These are phyloP conservation scores for Salix suchowensis DNA, from an alignment of 345 rosid genomes.

Conservation along the genomic window DNA sequence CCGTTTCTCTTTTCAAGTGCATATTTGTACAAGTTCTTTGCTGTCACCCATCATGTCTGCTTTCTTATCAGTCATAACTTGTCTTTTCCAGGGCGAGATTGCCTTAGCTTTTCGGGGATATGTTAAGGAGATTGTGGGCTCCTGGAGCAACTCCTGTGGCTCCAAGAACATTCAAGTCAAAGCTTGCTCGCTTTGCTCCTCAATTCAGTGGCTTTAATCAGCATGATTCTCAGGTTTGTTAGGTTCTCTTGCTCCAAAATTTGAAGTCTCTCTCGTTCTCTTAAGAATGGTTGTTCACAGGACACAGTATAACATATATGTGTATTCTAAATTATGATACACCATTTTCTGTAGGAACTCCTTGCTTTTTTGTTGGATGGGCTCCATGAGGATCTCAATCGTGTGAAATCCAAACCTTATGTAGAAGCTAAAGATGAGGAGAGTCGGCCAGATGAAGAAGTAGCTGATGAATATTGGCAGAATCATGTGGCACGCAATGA, in stretches of 20 bases:
- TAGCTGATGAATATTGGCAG: constrained; percentile 94
- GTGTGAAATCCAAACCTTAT: constrained; percentile 84
- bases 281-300: constrained; percentile 6
- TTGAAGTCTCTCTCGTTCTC: constrained; percentile 11
- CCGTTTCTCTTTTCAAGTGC: not conserved
- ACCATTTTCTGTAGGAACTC: constrained; percentile 57
- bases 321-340: constrained; percentile 25
- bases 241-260: constrained; percentile 15
- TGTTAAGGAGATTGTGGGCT: constrained; percentile 87
- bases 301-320: constrained; percentile 11
- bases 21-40: not conserved
- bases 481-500: constrained; percentile 87
- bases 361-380: constrained; percentile 96
- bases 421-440: constrained; percentile 88
- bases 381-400: constrained; percentile 96
- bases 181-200: constrained; percentile 94
- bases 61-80: constrained; percentile 3
- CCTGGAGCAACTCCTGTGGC: constrained; percentile 83
- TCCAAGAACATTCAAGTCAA: constrained; percentile 85
- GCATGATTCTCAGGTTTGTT: constrained; percentile 97
- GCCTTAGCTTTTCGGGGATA: constrained; percentile 88
- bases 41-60: not conserved
- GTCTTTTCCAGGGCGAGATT: constrained; percentile 73
- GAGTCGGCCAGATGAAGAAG: constrained; percentile 72
- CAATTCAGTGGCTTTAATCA: constrained; percentile 95